Conservation (phyloP, 2,329 filamentous ascomycete genomes). For the Curvularia eragrostidis region DNA sequence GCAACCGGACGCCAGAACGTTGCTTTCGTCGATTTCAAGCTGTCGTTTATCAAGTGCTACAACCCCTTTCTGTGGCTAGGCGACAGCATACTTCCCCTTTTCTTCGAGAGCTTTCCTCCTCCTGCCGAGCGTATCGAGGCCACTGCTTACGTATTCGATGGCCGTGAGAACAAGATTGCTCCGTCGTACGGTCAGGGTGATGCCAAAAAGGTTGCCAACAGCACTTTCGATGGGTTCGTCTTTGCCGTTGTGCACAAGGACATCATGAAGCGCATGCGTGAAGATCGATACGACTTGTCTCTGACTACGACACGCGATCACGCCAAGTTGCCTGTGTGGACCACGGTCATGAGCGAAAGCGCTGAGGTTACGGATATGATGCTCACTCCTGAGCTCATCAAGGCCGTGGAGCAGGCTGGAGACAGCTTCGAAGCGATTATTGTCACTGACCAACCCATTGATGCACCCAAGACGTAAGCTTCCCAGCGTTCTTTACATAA, state of each 20-base stretch:
- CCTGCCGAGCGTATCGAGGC: conserved; percentile 79
- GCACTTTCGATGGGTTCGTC: conserved; percentile 85
- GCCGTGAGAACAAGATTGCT: conserved; percentile 81
- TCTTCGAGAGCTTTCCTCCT: conserved; percentile 76
- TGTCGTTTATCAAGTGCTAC: conserved; percentile 83
- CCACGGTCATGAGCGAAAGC: conserved; percentile 95
- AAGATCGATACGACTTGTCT: conserved; percentile 93
- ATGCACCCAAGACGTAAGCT: conserved; percentile 82
- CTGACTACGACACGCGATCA: conserved; percentile 94
- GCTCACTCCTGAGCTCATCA: conserved; percentile 84
- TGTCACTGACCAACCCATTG: conserved; percentile 84
- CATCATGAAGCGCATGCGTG: conserved; percentile 84
- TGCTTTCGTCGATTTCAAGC: conserved; percentile 85
- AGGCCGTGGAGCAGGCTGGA: conserved; percentile 78
- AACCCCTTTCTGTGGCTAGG: conserved; percentile 74
- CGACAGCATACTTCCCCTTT: conserved; percentile 74
- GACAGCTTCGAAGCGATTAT: conserved; percentile 81
- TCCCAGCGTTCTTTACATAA: not conserved
- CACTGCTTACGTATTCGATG: conserved; percentile 86
- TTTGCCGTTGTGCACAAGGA: conserved; percentile 97
- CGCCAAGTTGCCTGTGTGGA: conserved; percentile 85
- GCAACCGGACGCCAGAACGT: conserved; percentile 91
- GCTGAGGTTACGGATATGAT: conserved; percentile 90
- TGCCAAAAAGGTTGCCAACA: conserved; percentile 68
- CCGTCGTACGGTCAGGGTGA: conserved; percentile 67